Evolutionary conservation across 176 grass and related monocot species (phyloP), one percentile per base, ranked within the genome.

Genomic region (Chrysopogon serrulatus): DNA sequence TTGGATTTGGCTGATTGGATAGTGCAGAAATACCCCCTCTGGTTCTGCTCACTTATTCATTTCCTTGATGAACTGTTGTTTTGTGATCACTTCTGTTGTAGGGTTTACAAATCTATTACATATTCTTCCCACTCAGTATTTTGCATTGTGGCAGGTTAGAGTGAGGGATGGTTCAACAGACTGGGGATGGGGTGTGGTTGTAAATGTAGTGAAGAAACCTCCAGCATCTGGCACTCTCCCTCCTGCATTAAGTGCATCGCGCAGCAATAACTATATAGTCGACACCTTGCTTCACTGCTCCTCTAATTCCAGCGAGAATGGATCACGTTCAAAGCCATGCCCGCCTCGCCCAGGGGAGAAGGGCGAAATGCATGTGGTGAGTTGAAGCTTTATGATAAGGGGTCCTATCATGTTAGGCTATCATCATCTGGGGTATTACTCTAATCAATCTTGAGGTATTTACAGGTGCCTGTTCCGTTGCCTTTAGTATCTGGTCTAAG

Each of bases 361-460:
- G 87, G 93, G 96, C 7, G 96, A 99, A 86, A 96, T 99, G 96
- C 93, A 94, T 73, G 93, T 99, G 96, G 96, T 99, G 63, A 91
- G 95, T 95, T 89, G 79, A 90, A 88, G 79, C 73, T 87, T 18
- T 74, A 28, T 76, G 59, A 31, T 21, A 71, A 71, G 41, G 30
- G 77, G 2, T 70, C 79, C 86, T 78, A 68, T 87, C 80, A 16
- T 83, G 64, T 65, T 71, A 71, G n/a, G 24, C 59, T 71, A 69
- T 84, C 10, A 39, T 77, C 41, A 79, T 78, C 65, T 65, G 73
- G 41, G 2, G 32, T 69, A 23, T 65, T 83, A 77, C 2, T 71
- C 47, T 32, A 40, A 82, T 68, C 39, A 67, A 84, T 74, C 31
- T 77, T 56, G 62, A 54, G 43, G 23, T 88, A 64, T 62, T 83